A percentile compares a stretch with the other conserved stretches of the same genome.
These are phyloP conservation scores for Eucalyptus sideroxylon DNA, from an alignment of 345 rosid species.

Conservation along the genomic window DNA sequence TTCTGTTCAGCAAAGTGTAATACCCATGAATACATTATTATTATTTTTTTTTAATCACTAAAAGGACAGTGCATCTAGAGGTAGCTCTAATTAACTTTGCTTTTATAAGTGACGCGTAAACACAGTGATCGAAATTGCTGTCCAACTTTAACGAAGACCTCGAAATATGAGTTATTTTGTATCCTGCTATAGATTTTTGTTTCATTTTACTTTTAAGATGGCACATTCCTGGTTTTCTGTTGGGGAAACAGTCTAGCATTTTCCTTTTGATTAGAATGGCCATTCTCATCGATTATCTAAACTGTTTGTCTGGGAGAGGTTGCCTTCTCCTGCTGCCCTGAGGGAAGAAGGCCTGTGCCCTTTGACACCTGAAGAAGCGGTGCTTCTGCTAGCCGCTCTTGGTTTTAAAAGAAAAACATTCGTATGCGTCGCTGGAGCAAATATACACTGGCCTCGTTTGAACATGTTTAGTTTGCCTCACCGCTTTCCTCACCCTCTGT, in stretches of 20 bases:
- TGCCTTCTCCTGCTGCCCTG: constrained; percentile 37
- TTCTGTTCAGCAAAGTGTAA: no score
- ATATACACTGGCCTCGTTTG: no score
- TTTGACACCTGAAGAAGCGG: constrained; percentile 46
- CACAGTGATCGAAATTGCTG: no score
- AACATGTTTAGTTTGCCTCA: no score
- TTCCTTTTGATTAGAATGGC: background rate
- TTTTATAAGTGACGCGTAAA: no score
- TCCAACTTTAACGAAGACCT: constrained; percentile 29
- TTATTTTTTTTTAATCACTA: no score
- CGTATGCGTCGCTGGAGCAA: no score
- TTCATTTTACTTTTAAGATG: background rate
- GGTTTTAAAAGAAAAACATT: constrained; percentile 41
- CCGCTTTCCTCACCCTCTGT: no score
- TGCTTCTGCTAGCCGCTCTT: constrained; percentile 87
- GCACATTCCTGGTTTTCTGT: background rate
- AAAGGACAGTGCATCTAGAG: no score
- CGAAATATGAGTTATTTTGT: constrained; percentile 18
- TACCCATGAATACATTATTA: no score
- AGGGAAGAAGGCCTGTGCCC: no score
- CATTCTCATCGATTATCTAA: background rate
- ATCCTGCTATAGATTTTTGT: background rate
- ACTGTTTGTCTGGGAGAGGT: constrained; percentile 17
- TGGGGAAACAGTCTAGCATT: background rate
- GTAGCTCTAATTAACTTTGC: no score